Evolutionary conservation across 2,329 filamentous ascomycete species (phyloP), one percentile per base, ranked within the genome.

Genomic region (Paraphoma sp.): DNA sequence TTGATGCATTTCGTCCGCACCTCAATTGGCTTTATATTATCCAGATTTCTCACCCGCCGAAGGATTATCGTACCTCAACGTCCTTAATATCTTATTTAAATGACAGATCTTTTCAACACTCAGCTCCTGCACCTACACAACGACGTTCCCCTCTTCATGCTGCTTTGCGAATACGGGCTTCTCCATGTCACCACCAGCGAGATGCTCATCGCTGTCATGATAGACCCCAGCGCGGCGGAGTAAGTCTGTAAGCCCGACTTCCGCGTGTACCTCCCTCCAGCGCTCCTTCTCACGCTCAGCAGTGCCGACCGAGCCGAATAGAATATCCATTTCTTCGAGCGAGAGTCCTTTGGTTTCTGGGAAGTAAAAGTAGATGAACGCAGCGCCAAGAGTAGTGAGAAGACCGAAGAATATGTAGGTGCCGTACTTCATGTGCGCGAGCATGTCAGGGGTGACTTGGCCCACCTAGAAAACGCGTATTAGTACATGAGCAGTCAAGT

Each of bases 221-320:
- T 56, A 48, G 4, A 68, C 48, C 12, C 65, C 67, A 17, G 63
- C 46, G 9, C 66, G 53, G 5, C 38, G 57, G 0, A 74, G 47
- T 28, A 75, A 46, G 28, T 78, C 69, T 7, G 80, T 76, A 51
- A 91, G 77, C 0, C 89, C 89, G 59, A 92, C 87, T 65, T 91
- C 88, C 31, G 80, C 78, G 71, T 91, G 88, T 66, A 92, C 90
- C 72, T 89, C 86, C n/a, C 83, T 82, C 87, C 91, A 91, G 29
- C 89, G 83, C 75, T 89, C 87, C 51, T 84, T 81, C 68, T 92
- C 89, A 1, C 87, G 86, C 47, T 85, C 82, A 0, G 88, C 88
- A 2, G 85, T 83, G n/a, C 89, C 88, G 58, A 87, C 84, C 3
- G 83, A 86, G 11, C 64, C 65, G 29, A 66, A 63, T 12, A 68